These are phyloP conservation scores for Russula olivacea DNA, from an alignment of 768 basidiomycete genomes.

Conservation along the genomic window DNA sequence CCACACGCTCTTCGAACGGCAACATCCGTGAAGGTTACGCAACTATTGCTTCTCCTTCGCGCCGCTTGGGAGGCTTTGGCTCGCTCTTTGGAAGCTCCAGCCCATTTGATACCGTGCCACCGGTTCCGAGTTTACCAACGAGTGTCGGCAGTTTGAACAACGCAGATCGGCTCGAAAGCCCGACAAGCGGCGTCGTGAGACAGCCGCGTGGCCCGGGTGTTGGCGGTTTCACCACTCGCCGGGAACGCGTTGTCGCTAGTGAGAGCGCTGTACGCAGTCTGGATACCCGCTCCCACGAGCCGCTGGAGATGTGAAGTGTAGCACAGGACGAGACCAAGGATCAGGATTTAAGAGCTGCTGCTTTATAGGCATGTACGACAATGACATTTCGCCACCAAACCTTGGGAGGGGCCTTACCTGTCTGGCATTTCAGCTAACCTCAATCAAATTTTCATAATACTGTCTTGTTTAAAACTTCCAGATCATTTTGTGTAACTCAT, in stretches of 20 bases:
- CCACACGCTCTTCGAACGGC: constrained; percentile 77
- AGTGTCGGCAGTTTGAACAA: constrained; percentile 44
- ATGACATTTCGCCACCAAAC: background rate
- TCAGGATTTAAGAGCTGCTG: background rate
- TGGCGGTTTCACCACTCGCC: constrained; percentile 63
- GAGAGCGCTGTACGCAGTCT: constrained; percentile 59
- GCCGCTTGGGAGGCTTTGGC: constrained; percentile 67
- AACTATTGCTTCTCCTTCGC: constrained; percentile 77
- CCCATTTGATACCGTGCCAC: constrained; percentile 51
- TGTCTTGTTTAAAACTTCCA: constrained; percentile 17
- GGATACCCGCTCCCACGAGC: constrained; percentile 82
- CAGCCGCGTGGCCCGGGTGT: constrained; percentile 82
- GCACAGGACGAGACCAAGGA: background rate
- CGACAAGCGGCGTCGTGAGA: constrained; percentile 55
- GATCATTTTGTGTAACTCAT: constrained; percentile 24
- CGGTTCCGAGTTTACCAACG: constrained; percentile 68
- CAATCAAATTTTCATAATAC: constrained; percentile 13
- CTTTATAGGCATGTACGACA: constrained; percentile 9
- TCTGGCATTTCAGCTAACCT: constrained; percentile 12
- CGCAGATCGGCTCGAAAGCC: constrained; percentile 35
- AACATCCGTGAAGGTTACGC: constrained; percentile 85
- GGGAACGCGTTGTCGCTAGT: constrained; percentile 35
- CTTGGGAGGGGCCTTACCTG: constrained; percentile 5
- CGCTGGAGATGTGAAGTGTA: constrained; percentile 46
- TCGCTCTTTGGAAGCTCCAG: constrained; percentile 53